Percentiles rank a stretch among this genome's conserved stretches.
Evolutionary conservation across 2,329 filamentous ascomycete genomes (phyloP).

Genomic region (Microcyclosporella mali): DNA sequence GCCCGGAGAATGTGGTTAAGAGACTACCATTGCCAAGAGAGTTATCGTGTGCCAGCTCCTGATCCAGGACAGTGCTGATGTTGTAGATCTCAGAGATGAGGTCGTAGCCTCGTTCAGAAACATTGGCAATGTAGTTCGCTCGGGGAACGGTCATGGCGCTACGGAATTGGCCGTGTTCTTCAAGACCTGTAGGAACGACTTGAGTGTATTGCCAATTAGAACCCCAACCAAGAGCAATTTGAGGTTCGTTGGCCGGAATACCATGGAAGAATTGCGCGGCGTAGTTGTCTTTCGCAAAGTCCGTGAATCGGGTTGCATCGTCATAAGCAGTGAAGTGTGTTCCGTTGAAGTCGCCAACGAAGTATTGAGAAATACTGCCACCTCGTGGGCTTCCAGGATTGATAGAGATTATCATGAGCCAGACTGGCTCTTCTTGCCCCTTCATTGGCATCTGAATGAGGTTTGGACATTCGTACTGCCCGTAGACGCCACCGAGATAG

Average conservation of each 20-base stretch:
- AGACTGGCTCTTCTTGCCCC: slow-evolving; percentile 37
- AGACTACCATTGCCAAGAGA: slow-evolving; percentile 46
- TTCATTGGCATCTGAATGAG: slow-evolving; percentile 51
- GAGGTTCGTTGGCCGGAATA: slow-evolving; percentile 34
- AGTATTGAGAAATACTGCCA: slow-evolving; percentile 52
- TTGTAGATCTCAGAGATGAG: slow-evolving; percentile 49
- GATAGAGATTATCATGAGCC: slow-evolving; percentile 48
- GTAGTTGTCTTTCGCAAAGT: slow-evolving; percentile 45
- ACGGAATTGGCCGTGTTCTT: slow-evolving; percentile 46
- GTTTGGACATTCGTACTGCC: slow-evolving; percentile 63
- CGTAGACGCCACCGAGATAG: slow-evolving; percentile 49
- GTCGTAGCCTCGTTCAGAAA: slow-evolving; percentile 47
- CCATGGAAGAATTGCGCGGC: slow-evolving; percentile 53
- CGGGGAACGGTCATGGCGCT: slow-evolving; percentile 50
- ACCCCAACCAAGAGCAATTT: slow-evolving; percentile 51
- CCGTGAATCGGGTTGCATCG: slow-evolving; percentile 26
- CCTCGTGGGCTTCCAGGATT: slow-evolving; percentile 54
- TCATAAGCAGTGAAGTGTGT: slow-evolving; percentile 51
- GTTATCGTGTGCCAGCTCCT: slow-evolving; percentile 39
- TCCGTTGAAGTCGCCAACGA: slow-evolving; percentile 57
- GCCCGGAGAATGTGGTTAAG: slow-evolving; percentile 49
- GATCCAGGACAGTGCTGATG: slow-evolving; percentile 43
- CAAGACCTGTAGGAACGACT: slow-evolving; percentile 47
- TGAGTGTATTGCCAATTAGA: slow-evolving; percentile 55
- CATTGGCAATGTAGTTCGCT: slow-evolving; percentile 46